Conservation (phyloP, 148 eudicot genomes). For the Silene conica region DNA sequence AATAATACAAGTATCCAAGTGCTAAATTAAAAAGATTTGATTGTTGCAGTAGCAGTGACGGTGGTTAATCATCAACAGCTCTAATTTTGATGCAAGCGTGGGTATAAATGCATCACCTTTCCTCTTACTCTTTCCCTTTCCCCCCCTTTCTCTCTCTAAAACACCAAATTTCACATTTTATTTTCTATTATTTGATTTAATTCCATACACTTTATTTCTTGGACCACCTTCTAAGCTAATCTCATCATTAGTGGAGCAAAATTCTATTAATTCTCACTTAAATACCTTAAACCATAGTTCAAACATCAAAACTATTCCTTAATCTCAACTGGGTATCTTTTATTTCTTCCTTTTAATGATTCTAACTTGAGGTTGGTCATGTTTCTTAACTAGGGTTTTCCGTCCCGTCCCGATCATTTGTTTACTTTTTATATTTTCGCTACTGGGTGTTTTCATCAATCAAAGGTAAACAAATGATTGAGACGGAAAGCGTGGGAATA, state of each 20-base stretch:
- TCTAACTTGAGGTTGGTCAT: conserved; percentile 24
- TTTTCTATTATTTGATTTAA: neutral
- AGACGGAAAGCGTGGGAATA: neutral
- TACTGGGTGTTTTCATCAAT: no score
- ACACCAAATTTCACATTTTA: neutral
- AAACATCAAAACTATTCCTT: conserved; percentile 46
- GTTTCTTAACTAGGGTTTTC: conserved; percentile 54
- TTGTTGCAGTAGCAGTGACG: conserved; percentile 54
- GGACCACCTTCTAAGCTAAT: conserved; percentile 6
- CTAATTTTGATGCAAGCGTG: conserved; percentile 83
- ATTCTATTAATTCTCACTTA: conserved; percentile 34
- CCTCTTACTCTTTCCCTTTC: conserved; percentile 25
- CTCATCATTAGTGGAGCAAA: conserved; percentile 21
- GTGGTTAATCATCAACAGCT: conserved; percentile 95
- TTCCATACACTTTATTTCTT: neutral
- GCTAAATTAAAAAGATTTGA: conserved; percentile 2
- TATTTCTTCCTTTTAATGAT: conserved; percentile 38
- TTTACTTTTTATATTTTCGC: no score
- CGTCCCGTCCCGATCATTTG: no score
- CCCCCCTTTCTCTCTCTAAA: conserved; percentile 16
- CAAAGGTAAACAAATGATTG: no score
- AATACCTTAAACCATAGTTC: conserved; percentile 39
- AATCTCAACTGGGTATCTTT: conserved; percentile 74
- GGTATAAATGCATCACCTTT: conserved; percentile 67
- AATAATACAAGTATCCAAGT: neutral